A percentile compares a stretch with the other conserved stretches of the same genome.
These are phyloP conservation scores for Rhizophora apiculata DNA, from an alignment of 345 rosid genomes.

Conservation along the genomic window DNA sequence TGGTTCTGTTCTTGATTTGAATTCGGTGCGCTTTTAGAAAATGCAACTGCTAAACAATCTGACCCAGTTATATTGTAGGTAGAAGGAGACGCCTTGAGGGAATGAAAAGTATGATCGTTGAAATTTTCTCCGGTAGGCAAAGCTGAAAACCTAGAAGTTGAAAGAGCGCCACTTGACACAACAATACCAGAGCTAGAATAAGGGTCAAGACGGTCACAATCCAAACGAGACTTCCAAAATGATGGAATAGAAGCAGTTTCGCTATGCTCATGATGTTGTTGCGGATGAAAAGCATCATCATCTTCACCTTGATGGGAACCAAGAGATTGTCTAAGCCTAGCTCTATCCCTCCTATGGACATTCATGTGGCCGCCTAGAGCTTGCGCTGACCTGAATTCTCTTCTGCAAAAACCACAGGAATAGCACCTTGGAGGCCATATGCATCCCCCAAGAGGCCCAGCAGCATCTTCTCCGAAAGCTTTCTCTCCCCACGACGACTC, in stretches of 20 bases:
- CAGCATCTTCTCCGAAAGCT: slow-evolving; percentile 76
- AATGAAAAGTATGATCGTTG: slow-evolving; percentile 4
- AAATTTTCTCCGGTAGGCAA: slow-evolving; percentile 19
- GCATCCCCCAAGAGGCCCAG: slow-evolving; percentile 45
- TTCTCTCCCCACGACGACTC: slow-evolving; percentile 69
- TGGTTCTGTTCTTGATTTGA: slow-evolving; percentile 15
- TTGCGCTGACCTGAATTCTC: slow-evolving; percentile 87
- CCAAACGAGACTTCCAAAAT: slow-evolving; percentile 4
- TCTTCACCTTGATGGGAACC: neutral
- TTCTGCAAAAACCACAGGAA: slow-evolving; percentile 71
- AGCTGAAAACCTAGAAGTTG: slow-evolving; percentile 36
- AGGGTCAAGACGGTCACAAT: slow-evolving; percentile 11
- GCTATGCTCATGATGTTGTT: slow-evolving; percentile 9
- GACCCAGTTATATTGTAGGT: neutral
- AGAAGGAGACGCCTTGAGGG: slow-evolving; percentile 3
- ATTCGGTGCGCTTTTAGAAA: neutral
- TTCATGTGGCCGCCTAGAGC: slow-evolving; percentile 97
- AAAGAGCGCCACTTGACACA: slow-evolving; percentile 2
- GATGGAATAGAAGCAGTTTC: neutral
- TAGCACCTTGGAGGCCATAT: slow-evolving; percentile 91
- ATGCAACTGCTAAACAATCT: slow-evolving; percentile 6
- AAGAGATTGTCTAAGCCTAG: slow-evolving; percentile 60
- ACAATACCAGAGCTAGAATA: slow-evolving; percentile 11
- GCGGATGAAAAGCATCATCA: slow-evolving; percentile 6
- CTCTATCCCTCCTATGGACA: slow-evolving; percentile 89